These are phyloP conservation scores for Reticulascus tulasneorum DNA, from an alignment of 2,329 filamentous ascomycete species.

Conservation along the genomic window DNA sequence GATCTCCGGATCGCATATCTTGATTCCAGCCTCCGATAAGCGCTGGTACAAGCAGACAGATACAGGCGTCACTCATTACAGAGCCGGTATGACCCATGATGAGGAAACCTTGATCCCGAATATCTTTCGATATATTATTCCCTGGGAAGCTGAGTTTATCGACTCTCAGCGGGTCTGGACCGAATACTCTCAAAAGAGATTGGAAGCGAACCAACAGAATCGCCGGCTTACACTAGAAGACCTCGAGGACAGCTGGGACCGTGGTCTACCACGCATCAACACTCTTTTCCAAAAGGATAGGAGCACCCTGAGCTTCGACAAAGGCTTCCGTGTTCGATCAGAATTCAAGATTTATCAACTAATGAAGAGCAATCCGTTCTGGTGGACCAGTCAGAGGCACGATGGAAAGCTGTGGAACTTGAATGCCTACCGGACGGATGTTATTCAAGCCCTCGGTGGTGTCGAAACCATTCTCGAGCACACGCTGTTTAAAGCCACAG, in stretches of 20 bases:
- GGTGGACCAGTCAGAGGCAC: slow-evolving; percentile 97
- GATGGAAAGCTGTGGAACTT: slow-evolving; percentile 98
- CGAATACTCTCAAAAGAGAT: slow-evolving; percentile 95
- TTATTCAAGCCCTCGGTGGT: slow-evolving; percentile 92
- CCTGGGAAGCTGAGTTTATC: slow-evolving; percentile 98
- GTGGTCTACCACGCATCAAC: slow-evolving; percentile 95
- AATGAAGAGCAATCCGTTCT: slow-evolving; percentile 99
- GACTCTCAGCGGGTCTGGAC: slow-evolving; percentile 99
- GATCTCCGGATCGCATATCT: slow-evolving; percentile 97
- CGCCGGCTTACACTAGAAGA: slow-evolving; percentile 91
- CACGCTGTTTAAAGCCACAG: slow-evolving; percentile 93
- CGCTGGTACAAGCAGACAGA: slow-evolving; percentile 98
- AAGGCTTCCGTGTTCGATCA: slow-evolving; percentile 90
- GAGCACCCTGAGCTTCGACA: slow-evolving; percentile 95
- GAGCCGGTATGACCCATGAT: slow-evolving; percentile 96
- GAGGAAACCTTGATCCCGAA: slow-evolving; percentile 98
- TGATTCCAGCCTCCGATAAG: slow-evolving; percentile 96
- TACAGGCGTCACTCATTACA: slow-evolving; percentile 93
- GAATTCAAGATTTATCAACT: slow-evolving; percentile 99
- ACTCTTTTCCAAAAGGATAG: slow-evolving; percentile 98
- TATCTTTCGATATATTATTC: slow-evolving; percentile 98
- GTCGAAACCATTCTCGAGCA: slow-evolving; percentile 98
- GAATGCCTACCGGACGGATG: slow-evolving; percentile 92
- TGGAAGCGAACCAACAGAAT: slow-evolving; percentile 97
- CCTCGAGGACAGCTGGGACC: slow-evolving; percentile 97